Evolutionary conservation across 164 flowering plant species (phyloP).

Genomic region (Amborella trichopoda): DNA sequence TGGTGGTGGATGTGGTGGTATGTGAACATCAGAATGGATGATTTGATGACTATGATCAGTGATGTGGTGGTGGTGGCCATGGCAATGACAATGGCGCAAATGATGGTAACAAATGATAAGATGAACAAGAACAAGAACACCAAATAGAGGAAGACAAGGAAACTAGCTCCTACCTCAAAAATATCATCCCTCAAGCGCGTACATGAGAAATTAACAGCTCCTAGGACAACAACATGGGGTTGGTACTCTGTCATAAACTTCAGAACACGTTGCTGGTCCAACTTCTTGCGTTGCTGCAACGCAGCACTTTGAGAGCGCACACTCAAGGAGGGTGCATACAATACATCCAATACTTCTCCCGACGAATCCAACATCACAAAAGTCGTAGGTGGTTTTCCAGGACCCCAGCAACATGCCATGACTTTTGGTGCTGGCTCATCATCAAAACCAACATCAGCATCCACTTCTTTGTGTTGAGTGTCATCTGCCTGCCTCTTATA

Average conservation of each 20-base stretch:
- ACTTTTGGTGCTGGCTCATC: slow-evolving; percentile 83
- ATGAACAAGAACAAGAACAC: too few relatives aligned
- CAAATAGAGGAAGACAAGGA: too few relatives aligned
- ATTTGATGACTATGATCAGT: too few relatives aligned
- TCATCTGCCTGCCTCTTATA: slow-evolving; percentile 56
- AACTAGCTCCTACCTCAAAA: slow-evolving; percentile 86
- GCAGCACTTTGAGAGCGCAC: slow-evolving; percentile 58
- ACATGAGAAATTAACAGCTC: slow-evolving; percentile 79
- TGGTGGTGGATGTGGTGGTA: too few relatives aligned
- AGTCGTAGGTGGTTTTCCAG: slow-evolving; percentile 88
- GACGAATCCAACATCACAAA: slow-evolving; percentile 94
- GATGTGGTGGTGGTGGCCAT: too few relatives aligned
- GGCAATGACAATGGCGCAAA: too few relatives aligned
- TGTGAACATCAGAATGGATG: too few relatives aligned
- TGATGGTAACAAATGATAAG: too few relatives aligned
- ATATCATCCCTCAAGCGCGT: slow-evolving; percentile 78
- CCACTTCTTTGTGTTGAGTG: neutral
- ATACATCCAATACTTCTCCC: slow-evolving; percentile 86
- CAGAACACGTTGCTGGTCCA: slow-evolving; percentile 72
- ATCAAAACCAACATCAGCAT: slow-evolving; percentile 36
- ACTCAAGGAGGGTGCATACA: slow-evolving; percentile 69
- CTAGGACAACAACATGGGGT: slow-evolving; percentile 86
- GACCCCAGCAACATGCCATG: slow-evolving; percentile 99
- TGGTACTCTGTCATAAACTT: slow-evolving; percentile 91
- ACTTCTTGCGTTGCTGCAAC: slow-evolving; percentile 83